Percentiles rank a stretch among this genome's conserved stretches.
Conservation (phyloP, 2,329 filamentous ascomycete genomes). For the Verticillium nubilum region DNA sequence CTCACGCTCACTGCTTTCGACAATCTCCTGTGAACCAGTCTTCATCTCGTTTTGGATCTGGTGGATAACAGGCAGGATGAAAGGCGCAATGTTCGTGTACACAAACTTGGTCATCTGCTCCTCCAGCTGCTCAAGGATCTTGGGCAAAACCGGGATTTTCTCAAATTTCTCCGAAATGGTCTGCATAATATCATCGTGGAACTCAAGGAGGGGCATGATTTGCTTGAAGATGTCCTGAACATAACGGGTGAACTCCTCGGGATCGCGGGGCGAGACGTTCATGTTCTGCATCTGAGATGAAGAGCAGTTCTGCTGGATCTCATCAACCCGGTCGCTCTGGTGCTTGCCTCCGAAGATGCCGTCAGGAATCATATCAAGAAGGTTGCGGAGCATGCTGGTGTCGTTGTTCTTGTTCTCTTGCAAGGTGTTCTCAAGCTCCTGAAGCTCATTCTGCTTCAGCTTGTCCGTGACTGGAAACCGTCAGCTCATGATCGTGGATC, state of each 20-base stretch:
- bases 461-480: slow-evolving; percentile 68
- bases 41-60: slow-evolving; percentile 85
- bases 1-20: slow-evolving; percentile 75
- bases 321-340: slow-evolving; percentile 68
- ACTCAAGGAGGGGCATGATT: slow-evolving; percentile 85
- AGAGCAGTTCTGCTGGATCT: slow-evolving; percentile 72
- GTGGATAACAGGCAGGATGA: slow-evolving; percentile 76
- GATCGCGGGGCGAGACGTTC: slow-evolving; percentile 68
- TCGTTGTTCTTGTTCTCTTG: slow-evolving; percentile 57
- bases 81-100: slow-evolving; percentile 86
- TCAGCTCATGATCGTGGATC: slow-evolving; percentile 9
- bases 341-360: slow-evolving; percentile 74
- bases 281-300: slow-evolving; percentile 71
- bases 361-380: slow-evolving; percentile 76
- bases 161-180: slow-evolving; percentile 72
- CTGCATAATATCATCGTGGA: slow-evolving; percentile 85
- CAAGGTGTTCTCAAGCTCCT: slow-evolving; percentile 82
- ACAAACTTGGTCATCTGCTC: slow-evolving; percentile 86
- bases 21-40: slow-evolving; percentile 81
- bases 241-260: slow-evolving; percentile 79
- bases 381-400: slow-evolving; percentile 69
- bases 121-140: slow-evolving; percentile 79
- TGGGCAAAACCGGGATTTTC: slow-evolving; percentile 77
- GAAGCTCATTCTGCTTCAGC: slow-evolving; percentile 82
- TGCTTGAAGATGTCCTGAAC: slow-evolving; percentile 68